Percentiles rank a stretch among this genome's conserved stretches.
Conservation (phyloP, 192 early-diverging fungal genomes). For the Coemansia sp. region DNA sequence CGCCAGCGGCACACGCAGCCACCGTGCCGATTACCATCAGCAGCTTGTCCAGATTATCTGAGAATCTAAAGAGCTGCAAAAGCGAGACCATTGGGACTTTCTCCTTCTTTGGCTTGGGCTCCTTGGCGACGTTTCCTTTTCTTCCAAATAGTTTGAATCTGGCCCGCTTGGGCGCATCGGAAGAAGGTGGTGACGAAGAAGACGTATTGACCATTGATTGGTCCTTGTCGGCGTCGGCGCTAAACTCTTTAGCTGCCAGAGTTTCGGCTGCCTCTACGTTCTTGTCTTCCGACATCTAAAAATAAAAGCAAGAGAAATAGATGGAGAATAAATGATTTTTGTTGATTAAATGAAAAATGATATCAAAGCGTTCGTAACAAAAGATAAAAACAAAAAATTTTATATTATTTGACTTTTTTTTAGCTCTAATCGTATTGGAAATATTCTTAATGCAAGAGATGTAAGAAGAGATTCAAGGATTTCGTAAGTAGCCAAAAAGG, state of each 20-base stretch:
- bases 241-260: background rate
- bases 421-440: too few relatives aligned
- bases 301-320: background rate
- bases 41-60: constrained; percentile 56
- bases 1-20: constrained; percentile 39
- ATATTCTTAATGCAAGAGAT: too few relatives aligned
- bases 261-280: background rate
- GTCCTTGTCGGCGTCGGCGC: background rate
- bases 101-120: constrained; percentile 15
- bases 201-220: background rate
- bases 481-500: too few relatives aligned
- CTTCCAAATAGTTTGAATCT: background rate
- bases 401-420: too few relatives aligned
- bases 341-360: too few relatives aligned
- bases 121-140: background rate
- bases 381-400: too few relatives aligned
- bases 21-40: constrained; percentile 54
- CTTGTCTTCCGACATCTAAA: background rate
- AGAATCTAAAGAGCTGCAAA: constrained; percentile 67
- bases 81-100: constrained; percentile 56
- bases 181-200: background rate
- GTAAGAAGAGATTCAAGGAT: too few relatives aligned
- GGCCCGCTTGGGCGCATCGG: background rate
- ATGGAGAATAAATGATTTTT: background rate
- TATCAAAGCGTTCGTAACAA: too few relatives aligned